Base-by-base conservation (phyloP, 805 yeast genomes). In the Grigorovia jiainica region DNA sequence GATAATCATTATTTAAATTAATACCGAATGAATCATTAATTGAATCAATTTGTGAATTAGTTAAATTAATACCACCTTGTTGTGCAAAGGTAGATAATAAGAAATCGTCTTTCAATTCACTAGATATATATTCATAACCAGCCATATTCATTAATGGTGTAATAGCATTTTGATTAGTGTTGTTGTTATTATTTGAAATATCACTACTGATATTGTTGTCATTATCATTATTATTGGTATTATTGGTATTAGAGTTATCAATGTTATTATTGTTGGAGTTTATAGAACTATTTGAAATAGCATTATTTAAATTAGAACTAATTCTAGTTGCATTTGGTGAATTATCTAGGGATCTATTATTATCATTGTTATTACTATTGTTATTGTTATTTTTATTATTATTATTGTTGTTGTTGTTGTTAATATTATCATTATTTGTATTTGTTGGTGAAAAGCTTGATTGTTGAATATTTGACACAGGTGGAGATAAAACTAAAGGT, bases 11-110 rank as follows among this genome's bases (percentile, higher is more conserved):
- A 13, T 10, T 11, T 10, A 27, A 7, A 27, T 27, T 27, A 13
- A 27, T 10, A 34, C 23, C 36, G 4, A 33, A 18, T 3, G 32
- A 23, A 20, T 33, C 23, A 13, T 40, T 36, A 7, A 36, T 36
- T 13, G 36, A 34, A 24, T 39, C 40, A 15, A 41, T 36, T n/a
- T 41, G 29, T 21, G 20, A 15, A 13, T 27, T 27, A 17, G 29
- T 36, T 13, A 27, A 39, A 18, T 39, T 36, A 10, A 36, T 27
- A 5, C 45, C 36, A 4, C 46, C 47, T 3, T 64, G 60, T 52
- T 75, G 61, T 0, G 89, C 87, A 5, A 85, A 80, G 0, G 87
- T 87, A 0, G 87, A 79, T 46, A 82, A 62, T 21, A 82, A 60
- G 0, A 87, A 87, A 51, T 82, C 87, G 48, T 79, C 86, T 40